Percentiles rank a stretch among this genome's conserved stretches.
phyloP scores from a whole-genome alignment of 1,284 basidiomycete species.

The Puccinia hordei region DNA sequence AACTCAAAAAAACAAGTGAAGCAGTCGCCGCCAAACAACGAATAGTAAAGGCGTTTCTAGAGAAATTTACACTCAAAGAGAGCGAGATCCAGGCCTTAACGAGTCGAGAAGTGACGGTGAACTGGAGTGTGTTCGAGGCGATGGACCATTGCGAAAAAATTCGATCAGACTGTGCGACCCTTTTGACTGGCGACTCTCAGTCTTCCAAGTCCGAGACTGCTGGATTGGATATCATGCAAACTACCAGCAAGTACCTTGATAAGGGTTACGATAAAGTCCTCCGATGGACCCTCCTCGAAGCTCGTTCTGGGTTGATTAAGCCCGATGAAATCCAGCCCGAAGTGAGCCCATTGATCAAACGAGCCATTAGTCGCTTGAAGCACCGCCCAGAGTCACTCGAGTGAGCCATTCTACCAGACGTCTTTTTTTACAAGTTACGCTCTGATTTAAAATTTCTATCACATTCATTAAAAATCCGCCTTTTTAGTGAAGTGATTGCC shows the following conservation, averaged over 20 bases:
- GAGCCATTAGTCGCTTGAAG: conserved; percentile 73
- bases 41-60: conserved; percentile 77
- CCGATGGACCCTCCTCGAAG: conserved; percentile 82
- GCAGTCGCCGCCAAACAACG: conserved; percentile 65
- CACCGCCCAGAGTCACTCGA: conserved; percentile 75
- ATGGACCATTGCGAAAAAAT: conserved; percentile 85
- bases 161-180: conserved; percentile 76
- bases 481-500: conserved; percentile 71
- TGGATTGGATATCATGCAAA: conserved; percentile 76
- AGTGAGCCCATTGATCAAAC: conserved; percentile 70
- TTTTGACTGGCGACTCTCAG: conserved; percentile 75
- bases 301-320: conserved; percentile 68
- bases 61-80: conserved; percentile 77
- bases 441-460: not conserved
- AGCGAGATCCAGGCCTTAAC: conserved; percentile 73
- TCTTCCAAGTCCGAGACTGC: conserved; percentile 61
- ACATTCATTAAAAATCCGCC: not conserved
- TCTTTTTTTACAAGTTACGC: not conserved
- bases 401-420: conserved; percentile 63
- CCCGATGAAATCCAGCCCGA: conserved; percentile 77
- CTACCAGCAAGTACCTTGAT: conserved; percentile 79
- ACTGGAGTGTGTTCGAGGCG: conserved; percentile 73
- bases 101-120: conserved; percentile 75
- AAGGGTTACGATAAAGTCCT: conserved; percentile 85
- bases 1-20: conserved; percentile 62